These are phyloP conservation scores for Annulohypoxylon bovei DNA, from an alignment of 495 filamentous ascomycete species.

Conservation along the genomic window DNA sequence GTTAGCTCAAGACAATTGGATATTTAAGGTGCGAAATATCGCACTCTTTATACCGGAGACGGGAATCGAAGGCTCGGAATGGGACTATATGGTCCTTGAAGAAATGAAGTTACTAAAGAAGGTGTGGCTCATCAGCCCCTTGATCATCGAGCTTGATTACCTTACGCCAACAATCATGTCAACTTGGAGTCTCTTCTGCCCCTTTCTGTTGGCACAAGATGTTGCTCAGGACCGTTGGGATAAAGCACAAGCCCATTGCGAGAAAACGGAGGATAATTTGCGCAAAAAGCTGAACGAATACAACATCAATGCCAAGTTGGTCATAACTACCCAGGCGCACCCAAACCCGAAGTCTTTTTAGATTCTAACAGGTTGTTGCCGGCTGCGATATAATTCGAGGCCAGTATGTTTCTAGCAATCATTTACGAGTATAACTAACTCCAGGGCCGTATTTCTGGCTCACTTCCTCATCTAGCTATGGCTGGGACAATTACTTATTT, in stretches of 20 bases:
- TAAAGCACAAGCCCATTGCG: too few species aligned
- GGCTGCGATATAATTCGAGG: neutral
- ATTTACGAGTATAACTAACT: too few species aligned
- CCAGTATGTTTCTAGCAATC: too few species aligned
- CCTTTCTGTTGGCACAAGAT: too few species aligned
- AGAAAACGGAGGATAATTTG: too few species aligned
- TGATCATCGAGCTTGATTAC: too few species aligned
- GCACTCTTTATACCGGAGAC: neutral
- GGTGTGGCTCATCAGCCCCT: neutral
- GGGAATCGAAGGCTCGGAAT: neutral
- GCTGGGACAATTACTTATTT: too few species aligned
- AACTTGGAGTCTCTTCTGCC: too few species aligned
- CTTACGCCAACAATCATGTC: too few species aligned
- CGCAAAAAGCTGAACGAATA: neutral
- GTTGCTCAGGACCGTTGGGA: too few species aligned
- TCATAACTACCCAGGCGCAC: neutral
- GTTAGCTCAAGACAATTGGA: conserved; percentile 16
- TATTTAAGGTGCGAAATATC: conserved; percentile 3
- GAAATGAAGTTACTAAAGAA: conserved; percentile 1
- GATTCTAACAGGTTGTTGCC: neutral
- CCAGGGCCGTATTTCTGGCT: too few species aligned
- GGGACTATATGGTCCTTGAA: neutral
- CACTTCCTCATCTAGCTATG: too few species aligned
- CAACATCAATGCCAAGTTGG: neutral
- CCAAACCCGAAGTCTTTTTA: neutral